A percentile compares a stretch with the other conserved stretches of the same genome.
Conservation (phyloP, 805 yeast genomes). For the Wickerhamomyces ciferrii region DNA sequence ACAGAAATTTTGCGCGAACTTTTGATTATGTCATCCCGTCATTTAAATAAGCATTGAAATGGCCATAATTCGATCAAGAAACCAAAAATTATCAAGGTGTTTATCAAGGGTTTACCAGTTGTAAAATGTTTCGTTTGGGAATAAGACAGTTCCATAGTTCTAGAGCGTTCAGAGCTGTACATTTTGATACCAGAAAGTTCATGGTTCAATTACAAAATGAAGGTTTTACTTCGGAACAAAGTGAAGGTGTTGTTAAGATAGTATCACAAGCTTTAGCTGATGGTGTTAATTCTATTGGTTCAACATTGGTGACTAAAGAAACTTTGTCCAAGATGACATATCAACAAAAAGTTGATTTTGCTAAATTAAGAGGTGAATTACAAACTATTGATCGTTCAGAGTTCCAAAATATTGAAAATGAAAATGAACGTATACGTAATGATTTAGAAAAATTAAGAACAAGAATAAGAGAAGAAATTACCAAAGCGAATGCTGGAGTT, state of each 20-base stretch:
- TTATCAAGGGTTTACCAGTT: too few relatives aligned
- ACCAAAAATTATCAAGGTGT: too few relatives aligned
- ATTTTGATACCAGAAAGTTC: conserved; percentile 22
- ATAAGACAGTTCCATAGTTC: conserved; percentile 2
- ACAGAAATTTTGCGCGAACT: not conserved
- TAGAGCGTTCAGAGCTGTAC: conserved; percentile 4
- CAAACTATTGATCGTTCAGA: conserved; percentile 86
- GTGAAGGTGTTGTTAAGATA: conserved; percentile 72
- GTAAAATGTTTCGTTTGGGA: not conserved
- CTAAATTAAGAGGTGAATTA: conserved; percentile 87
- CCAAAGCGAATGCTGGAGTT: conserved; percentile 85
- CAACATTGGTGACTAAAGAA: conserved; percentile 81
- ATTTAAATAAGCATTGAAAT: too few relatives aligned
- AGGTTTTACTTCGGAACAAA: conserved; percentile 73
- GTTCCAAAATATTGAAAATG: conserved; percentile 73
- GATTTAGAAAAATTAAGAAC: conserved; percentile 85
- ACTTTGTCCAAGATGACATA: conserved; percentile 79
- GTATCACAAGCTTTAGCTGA: conserved; percentile 74
- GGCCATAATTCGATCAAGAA: too few relatives aligned
- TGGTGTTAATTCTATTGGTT: conserved; percentile 69
- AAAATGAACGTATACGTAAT: conserved; percentile 77
- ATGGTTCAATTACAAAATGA: conserved; percentile 34
- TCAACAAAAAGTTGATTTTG: conserved; percentile 95
- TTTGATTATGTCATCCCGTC: not conserved
- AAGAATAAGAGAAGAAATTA: conserved; percentile 83